These are phyloP conservation scores for Saccharomyces mikatae DNA, from an alignment of 805 yeast genomes.

Conservation along the genomic window DNA sequence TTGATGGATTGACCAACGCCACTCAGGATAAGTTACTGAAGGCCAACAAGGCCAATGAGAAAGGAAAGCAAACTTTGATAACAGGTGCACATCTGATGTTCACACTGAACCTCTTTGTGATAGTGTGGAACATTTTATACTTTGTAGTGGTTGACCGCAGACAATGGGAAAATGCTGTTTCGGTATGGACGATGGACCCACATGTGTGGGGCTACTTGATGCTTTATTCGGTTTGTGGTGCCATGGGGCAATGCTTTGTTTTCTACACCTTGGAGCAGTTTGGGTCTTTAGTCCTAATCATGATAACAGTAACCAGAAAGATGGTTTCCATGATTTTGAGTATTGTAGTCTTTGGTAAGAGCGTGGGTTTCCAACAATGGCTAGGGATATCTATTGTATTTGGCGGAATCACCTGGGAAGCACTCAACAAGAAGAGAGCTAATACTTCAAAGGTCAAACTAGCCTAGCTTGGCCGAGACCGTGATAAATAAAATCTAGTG, in stretches of 20 bases:
- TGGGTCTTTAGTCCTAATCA: conserved; percentile 77
- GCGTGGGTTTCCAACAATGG: conserved; percentile 60
- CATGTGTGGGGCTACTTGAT: conserved; percentile 50
- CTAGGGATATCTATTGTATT: conserved; percentile 72
- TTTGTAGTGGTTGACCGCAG: conserved; percentile 25
- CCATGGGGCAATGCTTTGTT: conserved; percentile 91
- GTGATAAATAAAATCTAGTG: neutral
- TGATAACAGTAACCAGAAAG: conserved; percentile 92
- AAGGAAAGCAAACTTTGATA: conserved; percentile 31
- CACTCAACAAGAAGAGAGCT: conserved; percentile 37
- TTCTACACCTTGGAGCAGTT: conserved; percentile 75
- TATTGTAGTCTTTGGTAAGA: conserved; percentile 81
- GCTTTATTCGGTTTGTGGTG: conserved; percentile 69
- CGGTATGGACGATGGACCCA: conserved; percentile 35
- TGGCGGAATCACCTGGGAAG: conserved; percentile 78
- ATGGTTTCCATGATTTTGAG: conserved; percentile 92
- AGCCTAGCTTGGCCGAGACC: neutral
- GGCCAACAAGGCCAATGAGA: conserved; percentile 8
- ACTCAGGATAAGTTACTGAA: conserved; percentile 82
- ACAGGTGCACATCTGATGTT: conserved; percentile 89
- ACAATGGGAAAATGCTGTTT: conserved; percentile 31
- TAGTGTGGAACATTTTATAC: conserved; percentile 43
- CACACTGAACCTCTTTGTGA: conserved; percentile 43
- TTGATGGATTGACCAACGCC: conserved; percentile 90
- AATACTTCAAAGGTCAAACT: neutral